phyloP scores from a whole-genome alignment of 1,284 basidiomycete genomes.

The Tremellales sp. region DNA sequence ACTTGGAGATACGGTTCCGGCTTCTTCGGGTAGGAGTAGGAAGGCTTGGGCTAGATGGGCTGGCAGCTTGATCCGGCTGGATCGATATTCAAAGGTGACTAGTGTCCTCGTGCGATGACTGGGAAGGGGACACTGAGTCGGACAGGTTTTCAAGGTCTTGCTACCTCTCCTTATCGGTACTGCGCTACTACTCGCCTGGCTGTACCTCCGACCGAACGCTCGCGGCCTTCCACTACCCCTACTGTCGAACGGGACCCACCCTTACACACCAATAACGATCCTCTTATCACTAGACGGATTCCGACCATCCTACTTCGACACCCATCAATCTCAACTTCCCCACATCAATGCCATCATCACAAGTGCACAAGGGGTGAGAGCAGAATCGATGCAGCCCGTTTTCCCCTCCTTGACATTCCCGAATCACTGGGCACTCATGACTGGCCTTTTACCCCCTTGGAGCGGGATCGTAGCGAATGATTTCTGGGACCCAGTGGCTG shows the following conservation, averaged over 20 bases:
- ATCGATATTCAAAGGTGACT: too few species aligned
- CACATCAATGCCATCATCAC: constrained; percentile 10
- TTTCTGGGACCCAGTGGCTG: constrained; percentile 68
- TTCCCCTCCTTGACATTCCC: constrained; percentile 90
- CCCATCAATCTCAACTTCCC: constrained; percentile 14
- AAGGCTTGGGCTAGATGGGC: too few species aligned
- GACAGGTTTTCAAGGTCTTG: too few species aligned
- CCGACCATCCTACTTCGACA: constrained; percentile 23
- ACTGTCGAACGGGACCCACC: constrained; percentile 25
- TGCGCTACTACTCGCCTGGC: too few species aligned
- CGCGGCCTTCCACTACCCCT: constrained; percentile 5
- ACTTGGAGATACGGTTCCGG: too few species aligned
- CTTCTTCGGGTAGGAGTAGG: too few species aligned
- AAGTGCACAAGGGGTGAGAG: constrained; percentile 62
- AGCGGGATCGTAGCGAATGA: constrained; percentile 90
- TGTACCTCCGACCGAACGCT: too few species aligned
- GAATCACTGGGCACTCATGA: constrained; percentile 86
- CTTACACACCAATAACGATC: constrained; percentile 27
- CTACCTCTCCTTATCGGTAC: too few species aligned
- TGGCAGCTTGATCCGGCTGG: too few species aligned
- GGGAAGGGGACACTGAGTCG: too few species aligned
- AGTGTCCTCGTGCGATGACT: too few species aligned
- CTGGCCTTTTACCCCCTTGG: constrained; percentile 77
- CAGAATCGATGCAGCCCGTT: constrained; percentile 75
- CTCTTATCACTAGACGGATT: constrained; percentile 36